These are phyloP conservation scores for Ceratocystis harringtonii DNA, from an alignment of 2,329 filamentous ascomycete species.

Conservation along the genomic window DNA sequence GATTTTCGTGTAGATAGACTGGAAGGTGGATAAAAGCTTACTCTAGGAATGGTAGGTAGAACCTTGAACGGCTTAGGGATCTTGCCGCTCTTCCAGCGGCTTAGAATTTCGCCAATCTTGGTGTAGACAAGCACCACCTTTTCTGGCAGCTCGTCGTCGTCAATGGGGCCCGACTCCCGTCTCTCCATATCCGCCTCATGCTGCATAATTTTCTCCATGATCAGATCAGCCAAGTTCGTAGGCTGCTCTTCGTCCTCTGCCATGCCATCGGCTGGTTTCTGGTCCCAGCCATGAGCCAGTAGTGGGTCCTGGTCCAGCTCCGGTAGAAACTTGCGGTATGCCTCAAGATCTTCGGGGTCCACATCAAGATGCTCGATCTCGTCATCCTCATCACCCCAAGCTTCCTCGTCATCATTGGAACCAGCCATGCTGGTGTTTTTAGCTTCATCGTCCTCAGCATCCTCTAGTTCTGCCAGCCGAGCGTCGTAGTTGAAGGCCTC, in stretches of 20 bases:
- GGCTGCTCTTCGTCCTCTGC: slow-evolving; percentile 35
- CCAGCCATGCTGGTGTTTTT: background rate
- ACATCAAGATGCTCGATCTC: slow-evolving; percentile 63
- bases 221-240: slow-evolving; percentile 82
- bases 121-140: slow-evolving; percentile 92
- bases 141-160: slow-evolving; percentile 71
- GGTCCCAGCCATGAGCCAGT: slow-evolving; percentile 48
- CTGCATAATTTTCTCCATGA: slow-evolving; percentile 83
- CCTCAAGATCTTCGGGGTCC: slow-evolving; percentile 75
- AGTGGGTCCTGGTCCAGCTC: slow-evolving; percentile 57
- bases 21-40: slow-evolving; percentile 4
- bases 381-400: slow-evolving; percentile 70
- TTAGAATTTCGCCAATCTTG: slow-evolving; percentile 34
- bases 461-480: slow-evolving; percentile 46
- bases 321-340: slow-evolving; percentile 81
- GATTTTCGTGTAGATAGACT: too few species aligned
- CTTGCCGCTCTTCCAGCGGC: slow-evolving; percentile 25
- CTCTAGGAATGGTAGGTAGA: slow-evolving; percentile 62
- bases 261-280: slow-evolving; percentile 28
- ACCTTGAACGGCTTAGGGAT: slow-evolving; percentile 97
- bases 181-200: slow-evolving; percentile 57
- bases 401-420: slow-evolving; percentile 36
- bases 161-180: slow-evolving; percentile 37
- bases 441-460: slow-evolving; percentile 33
- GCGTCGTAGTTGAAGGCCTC: slow-evolving; percentile 62